These are phyloP conservation scores for Ceratocystis colombiana DNA, from an alignment of 2,329 filamentous ascomycete genomes.

Conservation along the genomic window DNA sequence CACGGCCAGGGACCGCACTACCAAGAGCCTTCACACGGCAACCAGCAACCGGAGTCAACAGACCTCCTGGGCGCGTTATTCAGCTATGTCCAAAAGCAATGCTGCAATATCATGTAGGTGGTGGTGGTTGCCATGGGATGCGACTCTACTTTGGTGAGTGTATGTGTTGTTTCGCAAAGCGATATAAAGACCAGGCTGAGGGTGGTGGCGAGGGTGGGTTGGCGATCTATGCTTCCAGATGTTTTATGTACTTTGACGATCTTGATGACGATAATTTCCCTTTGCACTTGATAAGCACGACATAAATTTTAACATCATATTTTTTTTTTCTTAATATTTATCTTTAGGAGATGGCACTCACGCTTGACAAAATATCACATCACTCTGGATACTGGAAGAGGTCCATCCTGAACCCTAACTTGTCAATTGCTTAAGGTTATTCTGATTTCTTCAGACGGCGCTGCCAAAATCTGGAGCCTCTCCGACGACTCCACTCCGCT, in stretches of 20 bases:
- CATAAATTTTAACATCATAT: not conserved
- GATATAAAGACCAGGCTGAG: not conserved
- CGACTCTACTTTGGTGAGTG: too few relatives aligned
- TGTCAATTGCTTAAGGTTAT: constrained; percentile 3
- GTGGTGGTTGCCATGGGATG: not conserved
- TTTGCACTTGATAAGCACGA: constrained; percentile 7
- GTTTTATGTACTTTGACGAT: constrained; percentile 16
- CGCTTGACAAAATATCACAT: not conserved
- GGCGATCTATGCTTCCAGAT: not conserved
- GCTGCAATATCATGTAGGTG: constrained; percentile 63
- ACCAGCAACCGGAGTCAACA: constrained; percentile 37
- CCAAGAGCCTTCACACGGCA: constrained; percentile 18
- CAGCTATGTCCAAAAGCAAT: constrained; percentile 53
- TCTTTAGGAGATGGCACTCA: too few relatives aligned
- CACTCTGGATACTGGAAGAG: not conserved
- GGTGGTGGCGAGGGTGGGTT: not conserved
- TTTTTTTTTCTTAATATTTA: not conserved
- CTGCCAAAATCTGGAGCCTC: constrained; percentile 17
- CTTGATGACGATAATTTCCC: constrained; percentile 10
- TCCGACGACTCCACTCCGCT: constrained; percentile 15
- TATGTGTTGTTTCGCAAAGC: constrained; percentile 1
- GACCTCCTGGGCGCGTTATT: constrained; percentile 26
- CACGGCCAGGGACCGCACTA: constrained; percentile 28
- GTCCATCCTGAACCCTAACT: not conserved
- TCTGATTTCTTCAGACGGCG: not conserved